Evolutionary conservation across 2,329 filamentous ascomycete species (phyloP), one percentile per base, ranked within the genome.

Genomic region (Ceratocystiopsis brevicomis): DNA sequence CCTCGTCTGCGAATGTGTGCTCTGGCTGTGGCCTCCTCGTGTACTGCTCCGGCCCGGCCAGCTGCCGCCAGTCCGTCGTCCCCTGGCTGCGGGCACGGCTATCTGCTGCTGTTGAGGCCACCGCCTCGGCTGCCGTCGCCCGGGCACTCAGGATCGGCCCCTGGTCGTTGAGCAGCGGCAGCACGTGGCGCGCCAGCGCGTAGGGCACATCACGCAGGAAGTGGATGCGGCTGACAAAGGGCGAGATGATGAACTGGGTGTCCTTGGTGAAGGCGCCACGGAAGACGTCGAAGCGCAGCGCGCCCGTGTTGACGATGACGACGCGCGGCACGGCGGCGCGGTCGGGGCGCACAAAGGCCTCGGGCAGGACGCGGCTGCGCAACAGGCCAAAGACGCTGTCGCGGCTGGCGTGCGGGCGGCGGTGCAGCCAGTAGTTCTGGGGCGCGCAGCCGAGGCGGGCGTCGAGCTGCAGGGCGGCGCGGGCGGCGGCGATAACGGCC

Each of bases 251-350:
- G 56, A 76, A 96, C 0, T 81, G 84, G 4, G 78, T 80, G 57
- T 98, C 90, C 36, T 76, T 75, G 0, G 90, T 96, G 55, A 96
- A 96, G 0, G 78, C 67, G 0, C 90, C 90, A 57, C 88, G 76
- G 67, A 95, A 93, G 48, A 98, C 82, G 58, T 98, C 90, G 59
- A 96, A 98, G 38, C 90, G 81, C 50, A 98, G 76, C 4, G 82
- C 83, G 21, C 90, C 90, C 0, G 84, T 94, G 60, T 98, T 98
- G 44, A 82, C 68, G 41, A 96, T 73, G 30, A 79, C 76, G 12
- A 96, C 62, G 8, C 74, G 71, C 11, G 85, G 69, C 37, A 71
- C 67, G 30, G 45, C 34, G 11, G 45, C 45, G 12, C 47, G 50
- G 44, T 76, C 67, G 37, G 71, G 55, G 44, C 74, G 76, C 44